Evolutionary conservation across 352 stramenopile species (phyloP).

Genomic region (Phytophthora melonis): DNA sequence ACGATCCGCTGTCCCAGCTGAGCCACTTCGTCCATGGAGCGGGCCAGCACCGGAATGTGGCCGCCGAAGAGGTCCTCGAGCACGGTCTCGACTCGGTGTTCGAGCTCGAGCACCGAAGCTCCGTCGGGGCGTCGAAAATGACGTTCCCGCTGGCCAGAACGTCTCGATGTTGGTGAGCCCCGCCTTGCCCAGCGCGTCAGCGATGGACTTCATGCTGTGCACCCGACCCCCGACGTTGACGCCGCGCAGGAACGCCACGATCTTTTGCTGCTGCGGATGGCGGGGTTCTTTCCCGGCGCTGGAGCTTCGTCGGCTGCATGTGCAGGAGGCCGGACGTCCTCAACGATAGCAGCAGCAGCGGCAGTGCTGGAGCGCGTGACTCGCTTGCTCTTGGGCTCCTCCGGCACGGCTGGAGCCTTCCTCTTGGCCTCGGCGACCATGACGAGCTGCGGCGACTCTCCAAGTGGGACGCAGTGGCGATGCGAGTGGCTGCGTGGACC

Average conservation of each 20-base stretch:
- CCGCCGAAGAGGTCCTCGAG: conserved; percentile 38
- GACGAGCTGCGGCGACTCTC: neutral
- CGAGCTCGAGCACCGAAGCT: conserved; percentile 10
- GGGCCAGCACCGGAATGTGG: conserved; percentile 35
- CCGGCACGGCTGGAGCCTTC: conserved; percentile 1
- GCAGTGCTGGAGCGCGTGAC: conserved; percentile 11
- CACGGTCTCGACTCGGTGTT: conserved; percentile 33
- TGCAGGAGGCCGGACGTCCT: conserved; percentile 2
- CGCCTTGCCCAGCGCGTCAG: conserved; percentile 17
- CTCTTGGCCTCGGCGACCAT: conserved; percentile 25
- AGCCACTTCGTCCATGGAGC: conserved; percentile 29
- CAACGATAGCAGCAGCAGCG: neutral
- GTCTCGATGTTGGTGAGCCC: conserved; percentile 36
- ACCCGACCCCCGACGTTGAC: conserved; percentile 42
- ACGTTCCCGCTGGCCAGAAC: conserved; percentile 50
- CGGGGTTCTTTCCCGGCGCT: neutral
- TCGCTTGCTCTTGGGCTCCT: conserved; percentile 11
- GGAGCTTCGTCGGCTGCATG: conserved; percentile 6
- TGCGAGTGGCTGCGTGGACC: conserved; percentile 6
- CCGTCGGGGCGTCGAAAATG: conserved; percentile 21
- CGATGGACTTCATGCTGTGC: conserved; percentile 47
- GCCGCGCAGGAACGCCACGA: conserved; percentile 44
- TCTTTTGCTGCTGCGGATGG: conserved; percentile 15
- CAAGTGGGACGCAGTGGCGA: neutral
- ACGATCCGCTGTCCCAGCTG: conserved; percentile 4